Evolutionary conservation across 768 basidiomycete genomes (phyloP).

Genomic region (Kwoniella europaea): DNA sequence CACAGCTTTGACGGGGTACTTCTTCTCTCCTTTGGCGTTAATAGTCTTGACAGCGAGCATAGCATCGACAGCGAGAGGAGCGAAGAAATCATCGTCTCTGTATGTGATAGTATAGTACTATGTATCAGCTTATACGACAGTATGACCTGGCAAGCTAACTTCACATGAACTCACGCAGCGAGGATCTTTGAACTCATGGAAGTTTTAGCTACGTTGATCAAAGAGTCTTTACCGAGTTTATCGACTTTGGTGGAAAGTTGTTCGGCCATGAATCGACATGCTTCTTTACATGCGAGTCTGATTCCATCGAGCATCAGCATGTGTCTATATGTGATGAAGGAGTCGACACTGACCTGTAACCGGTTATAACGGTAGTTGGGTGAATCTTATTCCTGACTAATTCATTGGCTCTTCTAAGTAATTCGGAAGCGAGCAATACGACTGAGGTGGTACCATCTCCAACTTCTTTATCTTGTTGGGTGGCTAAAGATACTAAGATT

Average conservation of each 20-base stretch:
- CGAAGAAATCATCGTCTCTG: slow-evolving; percentile 96
- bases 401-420: slow-evolving; percentile 93
- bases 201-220: slow-evolving; percentile 96
- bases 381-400: slow-evolving; percentile 98
- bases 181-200: slow-evolving; percentile 99
- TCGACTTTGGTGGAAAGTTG: slow-evolving; percentile 95
- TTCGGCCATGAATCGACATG: slow-evolving; percentile 96
- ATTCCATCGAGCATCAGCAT: not conserved
- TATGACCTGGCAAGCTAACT: slow-evolving; percentile 54
- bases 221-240: slow-evolving; percentile 82
- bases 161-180: slow-evolving; percentile 80
- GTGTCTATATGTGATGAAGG: not conserved
- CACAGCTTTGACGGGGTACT: slow-evolving; percentile 99
- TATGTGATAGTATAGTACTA: not conserved
- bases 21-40: slow-evolving; percentile 91
- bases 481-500: slow-evolving; percentile 96
- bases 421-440: slow-evolving; percentile 96
- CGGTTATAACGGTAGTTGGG: slow-evolving; percentile 98
- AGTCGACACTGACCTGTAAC: slow-evolving; percentile 67
- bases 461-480: slow-evolving; percentile 99
- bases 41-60: slow-evolving; percentile 96
- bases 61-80: slow-evolving; percentile 97
- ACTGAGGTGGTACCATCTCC: slow-evolving; percentile 99
- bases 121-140: not conserved
- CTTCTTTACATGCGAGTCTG: slow-evolving; percentile 87